Evolutionary conservation across 2,329 filamentous ascomycete species (phyloP).

Genomic region (Epichloe sp.): DNA sequence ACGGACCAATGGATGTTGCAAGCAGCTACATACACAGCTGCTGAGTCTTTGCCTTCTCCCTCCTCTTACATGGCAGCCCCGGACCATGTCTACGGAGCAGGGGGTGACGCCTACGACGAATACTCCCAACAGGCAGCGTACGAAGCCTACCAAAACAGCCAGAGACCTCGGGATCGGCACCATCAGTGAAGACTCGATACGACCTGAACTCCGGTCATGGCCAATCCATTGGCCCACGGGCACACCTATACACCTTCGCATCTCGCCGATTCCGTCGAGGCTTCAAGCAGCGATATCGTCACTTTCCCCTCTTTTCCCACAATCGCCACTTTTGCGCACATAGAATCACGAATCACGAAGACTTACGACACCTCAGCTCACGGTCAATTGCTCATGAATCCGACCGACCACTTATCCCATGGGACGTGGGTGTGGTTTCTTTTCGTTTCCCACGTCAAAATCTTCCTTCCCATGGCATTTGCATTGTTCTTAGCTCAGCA

Average conservation of each 20-base stretch:
- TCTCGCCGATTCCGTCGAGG: background rate
- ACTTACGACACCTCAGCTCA: no score
- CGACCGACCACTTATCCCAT: no score
- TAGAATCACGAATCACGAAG: no score
- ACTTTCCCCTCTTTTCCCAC: background rate
- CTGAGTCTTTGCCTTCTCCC: background rate
- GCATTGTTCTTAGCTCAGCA: no score
- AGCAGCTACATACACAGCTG: background rate
- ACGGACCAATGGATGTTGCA: background rate
- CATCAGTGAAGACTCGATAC: background rate
- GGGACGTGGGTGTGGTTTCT: no score
- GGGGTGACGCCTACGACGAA: background rate
- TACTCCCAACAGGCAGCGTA: background rate
- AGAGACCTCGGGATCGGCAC: background rate
- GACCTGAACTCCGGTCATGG: background rate
- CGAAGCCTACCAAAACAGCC: constrained; percentile 1
- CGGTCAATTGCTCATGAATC: no score
- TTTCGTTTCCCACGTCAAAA: no score
- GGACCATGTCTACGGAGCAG: background rate
- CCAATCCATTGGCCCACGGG: background rate
- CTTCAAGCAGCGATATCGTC: background rate
- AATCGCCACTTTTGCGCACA: no score
- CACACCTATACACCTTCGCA: background rate
- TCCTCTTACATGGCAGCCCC: background rate
- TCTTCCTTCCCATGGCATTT: no score